Conservation (phyloP, 805 yeast species). For the Nakazawaea anatomiae region DNA sequence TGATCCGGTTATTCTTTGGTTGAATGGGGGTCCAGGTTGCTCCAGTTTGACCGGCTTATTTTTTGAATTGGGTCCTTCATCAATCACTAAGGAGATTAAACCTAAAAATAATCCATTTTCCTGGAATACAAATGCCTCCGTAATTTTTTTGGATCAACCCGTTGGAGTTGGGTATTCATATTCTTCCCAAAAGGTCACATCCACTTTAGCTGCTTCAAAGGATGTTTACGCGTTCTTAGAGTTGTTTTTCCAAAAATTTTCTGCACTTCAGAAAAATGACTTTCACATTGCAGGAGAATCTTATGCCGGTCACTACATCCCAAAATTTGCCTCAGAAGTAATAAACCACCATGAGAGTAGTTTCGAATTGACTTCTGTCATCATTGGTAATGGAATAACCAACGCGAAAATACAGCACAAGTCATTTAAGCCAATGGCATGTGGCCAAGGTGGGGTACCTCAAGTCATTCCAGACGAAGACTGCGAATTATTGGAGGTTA, state of each 20-base stretch:
- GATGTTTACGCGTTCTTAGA: constrained; percentile 78
- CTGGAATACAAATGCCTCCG: constrained; percentile 83
- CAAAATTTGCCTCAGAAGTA: constrained; percentile 80
- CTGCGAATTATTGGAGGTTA: constrained; percentile 62
- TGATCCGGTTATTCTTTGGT: constrained; percentile 85
- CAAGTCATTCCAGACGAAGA: constrained; percentile 72
- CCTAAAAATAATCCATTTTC: constrained; percentile 70
- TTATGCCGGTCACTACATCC: constrained; percentile 92
- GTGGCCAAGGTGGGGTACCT: constrained; percentile 82
- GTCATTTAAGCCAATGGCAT: constrained; percentile 87
- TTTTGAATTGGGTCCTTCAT: constrained; percentile 84
- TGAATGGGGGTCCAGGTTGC: constrained; percentile 95
- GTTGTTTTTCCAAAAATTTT: constrained; percentile 72
- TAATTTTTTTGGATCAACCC: constrained; percentile 84
- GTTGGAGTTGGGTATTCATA: constrained; percentile 78
- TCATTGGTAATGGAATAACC: constrained; percentile 89
- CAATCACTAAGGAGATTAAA: constrained; percentile 52
- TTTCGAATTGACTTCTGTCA: constrained; percentile 66
- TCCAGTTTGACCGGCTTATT: constrained; percentile 83
- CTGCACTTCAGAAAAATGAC: constrained; percentile 41
- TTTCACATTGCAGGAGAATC: constrained; percentile 94
- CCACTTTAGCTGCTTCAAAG: constrained; percentile 70
- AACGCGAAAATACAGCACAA: constrained; percentile 78
- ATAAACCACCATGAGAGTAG: constrained; percentile 48
- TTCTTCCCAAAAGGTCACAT: constrained; percentile 57